A percentile compares a stretch with the other conserved stretches of the same genome.
These are phyloP conservation scores for Sugiyamaella qingdaonensis DNA, from an alignment of 805 yeast genomes.

Conservation along the genomic window DNA sequence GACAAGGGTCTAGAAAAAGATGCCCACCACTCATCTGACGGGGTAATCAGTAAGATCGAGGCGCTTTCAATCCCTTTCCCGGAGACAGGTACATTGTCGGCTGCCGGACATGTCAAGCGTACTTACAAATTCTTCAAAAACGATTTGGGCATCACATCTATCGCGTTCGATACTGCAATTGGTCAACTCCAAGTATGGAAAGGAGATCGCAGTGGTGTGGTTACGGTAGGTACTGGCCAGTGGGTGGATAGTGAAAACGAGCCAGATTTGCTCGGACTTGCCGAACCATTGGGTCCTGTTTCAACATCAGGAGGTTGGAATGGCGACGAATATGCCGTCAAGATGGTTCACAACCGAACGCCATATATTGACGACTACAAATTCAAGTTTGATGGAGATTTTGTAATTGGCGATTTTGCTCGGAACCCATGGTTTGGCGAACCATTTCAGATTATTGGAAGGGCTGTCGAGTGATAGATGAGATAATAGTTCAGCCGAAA, in stretches of 20 bases:
- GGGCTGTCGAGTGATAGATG: constrained; percentile 1
- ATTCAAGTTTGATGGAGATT: constrained; percentile 1
- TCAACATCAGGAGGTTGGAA: constrained; percentile 6
- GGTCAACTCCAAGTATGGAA: background rate
- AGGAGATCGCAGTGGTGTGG: background rate
- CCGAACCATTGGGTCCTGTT: background rate
- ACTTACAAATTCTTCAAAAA: background rate
- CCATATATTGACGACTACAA: background rate
- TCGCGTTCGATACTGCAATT: background rate
- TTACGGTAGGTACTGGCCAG: background rate
- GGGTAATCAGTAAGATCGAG: background rate
- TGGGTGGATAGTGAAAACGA: background rate
- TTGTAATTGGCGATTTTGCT: background rate
- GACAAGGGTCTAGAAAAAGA: background rate
- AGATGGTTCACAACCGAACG: constrained; percentile 1
- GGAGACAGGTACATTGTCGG: background rate
- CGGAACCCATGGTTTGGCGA: background rate
- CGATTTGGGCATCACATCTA: background rate
- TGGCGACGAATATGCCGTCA: background rate
- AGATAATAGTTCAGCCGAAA: constrained; percentile 9
- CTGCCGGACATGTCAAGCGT: background rate
- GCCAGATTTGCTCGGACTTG: background rate
- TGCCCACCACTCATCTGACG: background rate
- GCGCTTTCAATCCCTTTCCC: background rate
- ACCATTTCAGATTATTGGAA: background rate